These are phyloP conservation scores for Draba incana DNA, from an alignment of 345 rosid genomes.

Conservation along the genomic window DNA sequence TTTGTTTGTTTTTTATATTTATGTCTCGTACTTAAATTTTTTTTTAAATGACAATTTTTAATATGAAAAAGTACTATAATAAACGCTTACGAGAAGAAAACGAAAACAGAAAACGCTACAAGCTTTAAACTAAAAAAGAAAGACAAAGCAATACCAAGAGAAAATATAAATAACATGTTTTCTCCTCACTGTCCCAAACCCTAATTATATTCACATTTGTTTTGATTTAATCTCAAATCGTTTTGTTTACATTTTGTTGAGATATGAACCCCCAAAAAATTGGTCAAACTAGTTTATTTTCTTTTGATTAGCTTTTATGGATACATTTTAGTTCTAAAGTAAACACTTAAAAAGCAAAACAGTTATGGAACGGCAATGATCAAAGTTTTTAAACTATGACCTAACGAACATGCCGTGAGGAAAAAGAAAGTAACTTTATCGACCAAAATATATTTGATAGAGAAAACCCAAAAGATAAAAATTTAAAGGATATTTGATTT, in stretches of 20 bases:
- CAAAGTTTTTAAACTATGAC: slow-evolving; percentile 1
- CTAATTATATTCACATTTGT: not conserved
- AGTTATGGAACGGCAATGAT: slow-evolving; percentile 5
- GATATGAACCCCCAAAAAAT: not conserved
- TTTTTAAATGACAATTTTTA: not conserved
- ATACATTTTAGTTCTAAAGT: slow-evolving; percentile 3
- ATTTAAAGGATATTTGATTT: slow-evolving; percentile 23
- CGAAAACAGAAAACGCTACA: no score
- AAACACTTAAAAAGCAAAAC: slow-evolving; percentile 3
- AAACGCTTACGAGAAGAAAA: slow-evolving; percentile 1
- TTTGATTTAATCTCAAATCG: not conserved
- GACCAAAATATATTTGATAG: slow-evolving; percentile 17
- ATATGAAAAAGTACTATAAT: not conserved
- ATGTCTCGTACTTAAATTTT: not conserved
- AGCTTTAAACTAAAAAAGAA: slow-evolving; percentile 5
- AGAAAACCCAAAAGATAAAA: slow-evolving; percentile 22
- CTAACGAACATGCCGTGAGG: slow-evolving; percentile 27
- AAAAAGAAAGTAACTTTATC: slow-evolving; percentile 19
- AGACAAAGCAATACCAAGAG: slow-evolving; percentile 14
- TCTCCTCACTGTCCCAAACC: not conserved
- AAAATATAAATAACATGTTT: not conserved
- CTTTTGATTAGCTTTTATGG: not conserved
- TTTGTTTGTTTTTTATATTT: not conserved
- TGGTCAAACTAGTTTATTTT: not conserved
- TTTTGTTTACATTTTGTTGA: not conserved